Evolutionary conservation across 768 basidiomycete species (phyloP).

Genomic region (Psilocybe tampanensis): DNA sequence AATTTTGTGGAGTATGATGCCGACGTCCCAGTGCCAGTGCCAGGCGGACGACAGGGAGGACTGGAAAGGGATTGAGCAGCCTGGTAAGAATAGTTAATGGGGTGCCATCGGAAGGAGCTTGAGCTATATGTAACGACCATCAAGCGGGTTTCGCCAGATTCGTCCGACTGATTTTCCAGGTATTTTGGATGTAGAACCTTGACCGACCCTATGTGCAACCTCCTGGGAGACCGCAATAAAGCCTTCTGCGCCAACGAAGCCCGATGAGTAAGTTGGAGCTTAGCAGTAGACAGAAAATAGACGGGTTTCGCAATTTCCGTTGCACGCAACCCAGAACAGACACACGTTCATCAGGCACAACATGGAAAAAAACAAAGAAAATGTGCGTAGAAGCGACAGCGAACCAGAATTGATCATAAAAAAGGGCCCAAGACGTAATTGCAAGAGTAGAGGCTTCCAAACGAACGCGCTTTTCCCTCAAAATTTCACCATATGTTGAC

Average conservation of each 20-base stretch:
- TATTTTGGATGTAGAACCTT: not conserved
- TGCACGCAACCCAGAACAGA: not conserved
- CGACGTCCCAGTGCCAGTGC: no score
- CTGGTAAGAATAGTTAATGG: not conserved
- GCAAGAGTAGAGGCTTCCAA: not conserved
- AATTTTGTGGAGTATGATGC: not conserved
- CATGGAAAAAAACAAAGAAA: not conserved
- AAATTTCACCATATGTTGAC: conserved; percentile 16
- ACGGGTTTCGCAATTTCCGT: not conserved
- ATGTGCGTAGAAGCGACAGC: not conserved
- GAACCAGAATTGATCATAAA: not conserved
- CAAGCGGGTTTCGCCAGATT: not conserved
- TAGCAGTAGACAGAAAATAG: no score
- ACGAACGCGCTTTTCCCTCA: conserved; percentile 10
- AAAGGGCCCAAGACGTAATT: conserved; percentile 8
- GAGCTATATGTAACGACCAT: not conserved
- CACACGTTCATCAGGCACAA: conserved; percentile 4
- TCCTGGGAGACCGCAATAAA: no score
- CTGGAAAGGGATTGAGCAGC: not conserved
- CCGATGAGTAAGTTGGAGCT: no score
- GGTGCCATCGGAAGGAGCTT: not conserved
- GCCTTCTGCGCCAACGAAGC: no score
- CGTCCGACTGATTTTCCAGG: not conserved
- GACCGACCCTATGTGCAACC: no score
- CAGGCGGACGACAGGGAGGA: no score